Evolutionary conservation across 2,329 filamentous ascomycete species (phyloP), one percentile per base, ranked within the genome.

Genomic region (Fusarium torulosum): DNA sequence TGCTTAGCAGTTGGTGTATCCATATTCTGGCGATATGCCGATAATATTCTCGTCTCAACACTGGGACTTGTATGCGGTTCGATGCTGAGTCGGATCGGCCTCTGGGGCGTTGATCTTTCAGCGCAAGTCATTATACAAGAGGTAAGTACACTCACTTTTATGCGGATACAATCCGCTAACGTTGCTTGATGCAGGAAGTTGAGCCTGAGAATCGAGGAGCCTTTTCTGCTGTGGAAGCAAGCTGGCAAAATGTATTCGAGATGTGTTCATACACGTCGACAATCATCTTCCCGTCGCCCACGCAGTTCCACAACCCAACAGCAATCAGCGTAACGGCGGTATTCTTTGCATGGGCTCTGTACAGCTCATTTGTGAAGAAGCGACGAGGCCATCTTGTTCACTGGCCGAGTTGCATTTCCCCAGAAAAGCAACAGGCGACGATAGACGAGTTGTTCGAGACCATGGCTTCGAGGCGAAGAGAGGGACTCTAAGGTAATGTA

Each of bases 191-290:
- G 1, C 37, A 88, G 86, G 83, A 85, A 53, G 83, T 90, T 20
- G 81, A 85, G 40, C 78, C 81, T 17, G 77, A 81, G n/a, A 75
- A 81, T 38, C 85, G 91, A n/a, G 91, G 90, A 1, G 79, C 83
- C 0, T 94, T 94, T 69, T 93, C 90, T 0, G 81, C 89, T 0
- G 84, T 88, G 9, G 91, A 94, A 75, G 85, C 88, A 10, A 84
- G 88, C 0, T 82, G 89, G 38, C 91, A 94, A 74, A 93, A 89
- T 63, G 67, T 86, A 1, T 93, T 92, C 63, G 91, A 94, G 75
- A 82, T 93, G 46, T 76, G 88, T 2, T 89, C 90, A 0, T 93
- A 88, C 72, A 82, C 82, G 0, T 83, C 84, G 1, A 94, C 91
- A 0, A 88, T 92, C 60, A 73, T 89, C 6, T 92, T 89, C 63